Evolutionary conservation across 805 yeast species (phyloP).

Genomic region (Kluyveromyces wickerhamii): DNA sequence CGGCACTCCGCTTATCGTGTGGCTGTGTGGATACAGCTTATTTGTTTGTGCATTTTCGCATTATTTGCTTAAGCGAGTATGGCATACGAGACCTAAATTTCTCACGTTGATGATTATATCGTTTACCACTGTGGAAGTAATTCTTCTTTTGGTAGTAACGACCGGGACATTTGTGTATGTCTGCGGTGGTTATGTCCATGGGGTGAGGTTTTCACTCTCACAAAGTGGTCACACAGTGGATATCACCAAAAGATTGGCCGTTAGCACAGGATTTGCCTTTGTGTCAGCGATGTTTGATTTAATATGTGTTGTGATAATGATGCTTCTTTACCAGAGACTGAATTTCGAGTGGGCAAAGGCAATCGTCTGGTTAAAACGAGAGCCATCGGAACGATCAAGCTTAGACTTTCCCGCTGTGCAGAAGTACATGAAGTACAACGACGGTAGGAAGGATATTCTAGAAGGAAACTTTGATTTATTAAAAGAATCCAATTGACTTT

Average conservation of each 20-base stretch:
- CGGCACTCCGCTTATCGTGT: constrained; percentile 1
- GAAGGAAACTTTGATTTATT: constrained; percentile 1
- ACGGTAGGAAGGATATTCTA: background rate
- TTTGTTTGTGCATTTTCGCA: constrained; percentile 1
- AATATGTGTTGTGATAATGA: background rate
- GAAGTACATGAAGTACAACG: constrained; percentile 1
- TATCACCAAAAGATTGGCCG: constrained; percentile 2
- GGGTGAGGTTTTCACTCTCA: background rate
- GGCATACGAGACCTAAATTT: constrained; percentile 3
- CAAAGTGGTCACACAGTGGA: background rate
- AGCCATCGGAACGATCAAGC: background rate
- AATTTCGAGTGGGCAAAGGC: constrained; percentile 5
- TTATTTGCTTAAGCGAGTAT: constrained; percentile 4
- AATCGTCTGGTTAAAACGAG: constrained; percentile 1
- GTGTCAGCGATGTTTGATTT: background rate
- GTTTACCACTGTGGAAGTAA: background rate
- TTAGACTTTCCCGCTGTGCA: background rate
- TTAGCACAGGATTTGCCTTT: background rate
- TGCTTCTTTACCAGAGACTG: constrained; percentile 3
- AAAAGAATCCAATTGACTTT: no score
- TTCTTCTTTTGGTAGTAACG: background rate
- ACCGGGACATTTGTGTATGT: constrained; percentile 1
- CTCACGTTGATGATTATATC: constrained; percentile 1
- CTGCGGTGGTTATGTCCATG: constrained; percentile 4
- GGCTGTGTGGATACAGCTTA: constrained; percentile 2